Evolutionary conservation across 768 basidiomycete species (phyloP).

Genomic region (Hericium alpestre): DNA sequence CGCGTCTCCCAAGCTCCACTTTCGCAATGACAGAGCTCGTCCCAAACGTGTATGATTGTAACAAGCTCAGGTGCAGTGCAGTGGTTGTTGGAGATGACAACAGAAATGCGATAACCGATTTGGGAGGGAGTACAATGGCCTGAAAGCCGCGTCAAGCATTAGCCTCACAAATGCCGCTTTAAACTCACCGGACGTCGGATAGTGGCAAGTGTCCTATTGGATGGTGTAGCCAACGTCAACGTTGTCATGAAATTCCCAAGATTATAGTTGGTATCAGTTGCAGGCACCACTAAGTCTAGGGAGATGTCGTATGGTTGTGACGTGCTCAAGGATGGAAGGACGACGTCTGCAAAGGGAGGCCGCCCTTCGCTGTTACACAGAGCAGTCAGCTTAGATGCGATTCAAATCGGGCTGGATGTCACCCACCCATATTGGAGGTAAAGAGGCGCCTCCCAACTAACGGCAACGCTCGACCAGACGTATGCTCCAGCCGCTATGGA

Average conservation of each 20-base stretch:
- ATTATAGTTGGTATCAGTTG: constrained; percentile 52
- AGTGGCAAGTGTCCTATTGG: constrained; percentile 52
- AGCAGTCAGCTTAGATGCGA: neutral
- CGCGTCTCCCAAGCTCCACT: constrained; percentile 64
- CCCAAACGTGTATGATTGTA: constrained; percentile 42
- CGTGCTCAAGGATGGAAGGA: constrained; percentile 40
- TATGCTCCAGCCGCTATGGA: constrained; percentile 43
- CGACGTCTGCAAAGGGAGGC: constrained; percentile 50
- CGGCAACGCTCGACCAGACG: constrained; percentile 65
- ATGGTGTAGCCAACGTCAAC: constrained; percentile 44
- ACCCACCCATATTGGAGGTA: constrained; percentile 76
- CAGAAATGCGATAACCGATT: constrained; percentile 12
- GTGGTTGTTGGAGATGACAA: constrained; percentile 33
- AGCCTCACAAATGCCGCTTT: neutral
- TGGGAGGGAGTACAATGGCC: constrained; percentile 48
- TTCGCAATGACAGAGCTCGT: constrained; percentile 41
- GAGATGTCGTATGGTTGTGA: constrained; percentile 70
- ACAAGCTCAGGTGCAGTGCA: constrained; percentile 42
- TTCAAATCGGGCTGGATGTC: neutral
- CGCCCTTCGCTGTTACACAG: constrained; percentile 41
- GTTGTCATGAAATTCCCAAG: constrained; percentile 82
- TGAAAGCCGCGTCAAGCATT: constrained; percentile 17
- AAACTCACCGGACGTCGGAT: constrained; percentile 57
- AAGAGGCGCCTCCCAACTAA: constrained; percentile 57
- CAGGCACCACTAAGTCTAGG: constrained; percentile 54